Base-by-base conservation (phyloP, 2,329 filamentous ascomycete species). In the Raffaelea arxii region DNA sequence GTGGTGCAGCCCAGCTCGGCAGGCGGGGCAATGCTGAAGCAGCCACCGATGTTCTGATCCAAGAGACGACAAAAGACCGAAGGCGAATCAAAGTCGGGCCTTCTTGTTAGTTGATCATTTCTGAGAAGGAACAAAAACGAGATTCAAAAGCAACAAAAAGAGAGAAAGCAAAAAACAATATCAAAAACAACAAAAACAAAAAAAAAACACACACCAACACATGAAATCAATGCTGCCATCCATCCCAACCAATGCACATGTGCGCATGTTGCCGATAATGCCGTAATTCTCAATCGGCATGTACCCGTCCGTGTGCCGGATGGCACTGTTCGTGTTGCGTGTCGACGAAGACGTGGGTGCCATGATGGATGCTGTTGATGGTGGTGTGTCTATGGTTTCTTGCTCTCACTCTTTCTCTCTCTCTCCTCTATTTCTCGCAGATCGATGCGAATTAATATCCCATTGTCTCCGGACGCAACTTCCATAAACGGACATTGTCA, bases 221-320 rank as follows among this genome's bases (percentile, higher is more conserved):
- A 88, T 84, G 55, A 80, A 86, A 58, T 87, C 84, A 48, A 89
- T 63, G 53, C 82, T 83, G 22, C 84, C 84, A 56, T 84, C 79
- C 58, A 84, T 84, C 53, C 81, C 83, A 21, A 86, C 74, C n/a
- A 87, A 67, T 14, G 84, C 83, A 65, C 82, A 86, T 1, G 84
- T 89, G 56, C 81, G 75, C 83, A 89, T 86, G 58, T 88, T 87
- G 22, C 84, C 84, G 55, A 89, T 86, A 62, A 89, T 74, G 46
- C 84, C 84, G 70, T 88, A 88, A 62, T 88, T 78, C 58, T 88
- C 84, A 53, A 87, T 84, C 41, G 75, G 74, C 24, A 77, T 67
- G 54, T 78, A 78, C 25, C 74, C 75, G 12, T 62, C 65, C 22
- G 53, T 46, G 3, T 54, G 53, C 37, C 43, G 60, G 58, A 59